Evolutionary conservation across 179 eudicot species (phyloP).

Genomic region (Spergularia azorica): DNA sequence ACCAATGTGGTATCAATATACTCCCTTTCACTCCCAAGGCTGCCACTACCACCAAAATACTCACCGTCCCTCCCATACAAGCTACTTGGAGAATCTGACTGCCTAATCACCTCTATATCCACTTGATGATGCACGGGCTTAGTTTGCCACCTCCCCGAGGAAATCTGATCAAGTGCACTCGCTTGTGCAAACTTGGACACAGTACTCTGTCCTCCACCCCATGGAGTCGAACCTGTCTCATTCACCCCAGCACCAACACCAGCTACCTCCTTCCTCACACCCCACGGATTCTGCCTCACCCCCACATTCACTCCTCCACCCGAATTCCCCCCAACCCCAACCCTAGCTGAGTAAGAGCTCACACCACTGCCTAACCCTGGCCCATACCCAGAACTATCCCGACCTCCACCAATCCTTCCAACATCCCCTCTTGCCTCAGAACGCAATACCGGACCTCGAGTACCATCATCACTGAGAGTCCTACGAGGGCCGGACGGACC

Average conservation of each 20-base stretch:
- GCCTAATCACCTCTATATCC: slow-evolving; percentile 64
- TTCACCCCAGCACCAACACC: slow-evolving; percentile 19
- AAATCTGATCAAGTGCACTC: slow-evolving; percentile 88
- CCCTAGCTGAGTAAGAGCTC: slow-evolving; percentile 58
- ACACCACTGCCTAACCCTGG: slow-evolving; percentile 31
- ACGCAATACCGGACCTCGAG: slow-evolving; percentile 36
- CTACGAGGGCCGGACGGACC: slow-evolving; percentile 56
- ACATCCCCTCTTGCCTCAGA: slow-evolving; percentile 47
- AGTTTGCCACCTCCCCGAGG: slow-evolving; percentile 94
- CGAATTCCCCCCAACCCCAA: slow-evolving; percentile 39
- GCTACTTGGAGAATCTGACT: slow-evolving; percentile 43
- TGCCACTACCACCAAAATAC: slow-evolving; percentile 22
- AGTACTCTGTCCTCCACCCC: slow-evolving; percentile 54
- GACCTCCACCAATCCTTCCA: slow-evolving; percentile 37
- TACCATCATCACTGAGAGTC: slow-evolving; percentile 63
- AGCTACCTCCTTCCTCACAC: slow-evolving; percentile 51
- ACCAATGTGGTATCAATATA: slow-evolving; percentile 40
- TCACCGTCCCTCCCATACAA: slow-evolving; percentile 35
- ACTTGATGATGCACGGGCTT: slow-evolving; percentile 53
- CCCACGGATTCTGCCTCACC: slow-evolving; percentile 74
- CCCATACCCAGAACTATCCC: slow-evolving; percentile 28
- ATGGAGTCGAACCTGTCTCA: slow-evolving; percentile 41
- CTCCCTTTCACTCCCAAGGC: slow-evolving; percentile 35
- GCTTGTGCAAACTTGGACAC: slow-evolving; percentile 83
- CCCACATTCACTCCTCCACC: slow-evolving; percentile 32